These are phyloP conservation scores for Phytophthora rubi DNA, from an alignment of 352 stramenopile species.

Conservation along the genomic window DNA sequence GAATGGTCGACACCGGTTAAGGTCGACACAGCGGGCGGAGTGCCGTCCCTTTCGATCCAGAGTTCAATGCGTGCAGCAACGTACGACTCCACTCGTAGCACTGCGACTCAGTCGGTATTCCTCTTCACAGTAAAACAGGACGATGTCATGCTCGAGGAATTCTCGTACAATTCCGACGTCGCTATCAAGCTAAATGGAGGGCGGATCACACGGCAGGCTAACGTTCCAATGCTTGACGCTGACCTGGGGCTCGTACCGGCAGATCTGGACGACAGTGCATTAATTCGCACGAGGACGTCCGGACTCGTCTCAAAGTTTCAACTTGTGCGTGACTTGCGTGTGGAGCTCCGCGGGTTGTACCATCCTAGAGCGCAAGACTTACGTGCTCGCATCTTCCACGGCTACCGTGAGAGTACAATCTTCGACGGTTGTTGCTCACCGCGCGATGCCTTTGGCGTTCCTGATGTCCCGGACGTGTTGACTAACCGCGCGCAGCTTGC, in stretches of 20 bases:
- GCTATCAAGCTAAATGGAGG: constrained; percentile 57
- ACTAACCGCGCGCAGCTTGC: constrained; percentile 56
- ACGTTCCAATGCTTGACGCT: constrained; percentile 42
- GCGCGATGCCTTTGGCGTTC: constrained; percentile 52
- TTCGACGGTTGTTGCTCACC: constrained; percentile 50
- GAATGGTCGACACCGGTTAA: constrained; percentile 60
- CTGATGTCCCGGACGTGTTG: constrained; percentile 39
- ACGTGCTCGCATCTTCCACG: constrained; percentile 58
- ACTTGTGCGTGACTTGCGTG: constrained; percentile 52
- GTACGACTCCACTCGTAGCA: constrained; percentile 53
- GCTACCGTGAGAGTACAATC: constrained; percentile 41
- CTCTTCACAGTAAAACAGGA: constrained; percentile 45
- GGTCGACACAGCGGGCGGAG: constrained; percentile 37
- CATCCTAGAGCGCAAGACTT: constrained; percentile 70
- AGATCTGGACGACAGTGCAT: constrained; percentile 25
- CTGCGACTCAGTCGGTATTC: constrained; percentile 50
- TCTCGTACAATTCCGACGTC: constrained; percentile 53
- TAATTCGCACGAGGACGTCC: constrained; percentile 34
- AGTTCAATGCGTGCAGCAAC: constrained; percentile 43
- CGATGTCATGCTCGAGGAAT: constrained; percentile 36
- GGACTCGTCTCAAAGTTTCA: constrained; percentile 68
- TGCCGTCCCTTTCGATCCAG: constrained; percentile 50
- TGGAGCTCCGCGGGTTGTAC: constrained; percentile 69
- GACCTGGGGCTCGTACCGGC: constrained; percentile 44
- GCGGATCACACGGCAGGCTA: constrained; percentile 52